phyloP scores from a whole-genome alignment of 345 rosid genomes.

The Laguncularia racemosa region DNA sequence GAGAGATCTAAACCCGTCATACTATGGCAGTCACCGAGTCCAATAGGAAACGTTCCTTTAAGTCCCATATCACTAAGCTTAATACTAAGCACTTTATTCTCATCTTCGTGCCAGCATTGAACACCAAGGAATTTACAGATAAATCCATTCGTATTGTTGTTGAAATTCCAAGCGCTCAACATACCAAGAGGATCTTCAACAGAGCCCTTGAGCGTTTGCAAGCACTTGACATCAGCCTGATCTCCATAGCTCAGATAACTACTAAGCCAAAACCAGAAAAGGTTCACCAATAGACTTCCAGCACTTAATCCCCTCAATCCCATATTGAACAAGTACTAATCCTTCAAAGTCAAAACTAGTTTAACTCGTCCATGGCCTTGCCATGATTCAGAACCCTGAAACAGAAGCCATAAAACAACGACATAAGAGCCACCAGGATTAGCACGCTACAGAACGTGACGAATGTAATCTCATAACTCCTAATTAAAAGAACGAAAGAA shows the following conservation, averaged over 20 bases:
- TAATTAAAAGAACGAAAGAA: too few relatives aligned
- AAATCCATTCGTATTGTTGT: slow-evolving; percentile 47
- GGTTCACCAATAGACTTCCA: slow-evolving; percentile 14
- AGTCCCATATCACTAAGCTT: slow-evolving; percentile 61
- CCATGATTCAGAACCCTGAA: too few relatives aligned
- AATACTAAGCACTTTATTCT: slow-evolving; percentile 67
- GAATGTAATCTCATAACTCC: too few relatives aligned
- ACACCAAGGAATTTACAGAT: slow-evolving; percentile 75
- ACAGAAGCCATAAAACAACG: too few relatives aligned
- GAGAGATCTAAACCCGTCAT: slow-evolving; percentile 77
- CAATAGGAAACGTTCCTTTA: slow-evolving; percentile 55
- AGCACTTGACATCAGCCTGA: slow-evolving; percentile 12
- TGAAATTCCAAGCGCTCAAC: slow-evolving; percentile 55
- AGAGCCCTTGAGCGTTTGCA: too few relatives aligned
- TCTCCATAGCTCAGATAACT: slow-evolving; percentile 29
- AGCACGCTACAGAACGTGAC: too few relatives aligned
- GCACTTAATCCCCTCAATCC: not conserved
- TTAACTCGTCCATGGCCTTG: too few relatives aligned
- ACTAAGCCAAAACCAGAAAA: slow-evolving; percentile 30
- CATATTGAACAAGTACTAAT: too few relatives aligned
- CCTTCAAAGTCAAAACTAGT: too few relatives aligned
- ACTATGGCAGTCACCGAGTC: slow-evolving; percentile 34
- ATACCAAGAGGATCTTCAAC: slow-evolving; percentile 40
- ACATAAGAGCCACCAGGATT: too few relatives aligned
- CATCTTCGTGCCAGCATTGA: slow-evolving; percentile 93